A percentile compares a stretch with the other conserved stretches of the same genome.
Conservation (phyloP, 306 rosid genomes). For the Rosa multiflora region DNA sequence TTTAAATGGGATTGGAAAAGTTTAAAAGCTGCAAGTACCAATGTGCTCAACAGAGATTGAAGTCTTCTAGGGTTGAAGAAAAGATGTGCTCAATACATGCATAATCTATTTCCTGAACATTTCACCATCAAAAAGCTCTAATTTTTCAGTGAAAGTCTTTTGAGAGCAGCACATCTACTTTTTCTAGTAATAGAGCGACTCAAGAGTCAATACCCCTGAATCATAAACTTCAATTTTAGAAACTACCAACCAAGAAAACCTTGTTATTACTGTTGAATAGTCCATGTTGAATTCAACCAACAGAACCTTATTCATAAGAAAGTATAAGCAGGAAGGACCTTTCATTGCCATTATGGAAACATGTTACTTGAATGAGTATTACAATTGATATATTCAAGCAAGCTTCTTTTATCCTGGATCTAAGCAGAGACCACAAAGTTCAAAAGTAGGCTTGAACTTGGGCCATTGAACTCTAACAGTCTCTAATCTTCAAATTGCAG, state of each 20-base stretch:
- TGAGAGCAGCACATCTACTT: not conserved
- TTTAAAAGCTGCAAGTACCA: too few species aligned
- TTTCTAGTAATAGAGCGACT: not conserved
- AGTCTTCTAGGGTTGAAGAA: too few species aligned
- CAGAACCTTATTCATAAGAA: not conserved
- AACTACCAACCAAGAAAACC: not conserved
- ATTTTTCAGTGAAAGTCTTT: too few species aligned
- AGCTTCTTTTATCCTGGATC: constrained; percentile 18
- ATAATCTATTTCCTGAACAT: too few species aligned
- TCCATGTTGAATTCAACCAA: not conserved
- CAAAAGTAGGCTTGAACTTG: constrained; percentile 59
- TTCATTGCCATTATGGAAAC: not conserved
- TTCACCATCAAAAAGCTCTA: too few species aligned
- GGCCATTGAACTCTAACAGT: constrained; percentile 29
- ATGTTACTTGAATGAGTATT: constrained; percentile 5
- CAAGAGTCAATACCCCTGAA: not conserved
- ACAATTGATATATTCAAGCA: constrained; percentile 19
- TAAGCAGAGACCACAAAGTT: constrained; percentile 39
- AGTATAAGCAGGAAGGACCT: not conserved
- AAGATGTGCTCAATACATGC: too few species aligned
- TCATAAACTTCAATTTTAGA: not conserved
- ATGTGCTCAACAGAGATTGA: too few species aligned
- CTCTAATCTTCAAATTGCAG: constrained; percentile 25
- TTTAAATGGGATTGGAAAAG: too few species aligned
- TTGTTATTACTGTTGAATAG: not conserved